Conservation (phyloP, 2,329 filamentous ascomycete species). For the Botrytis cinerea region DNA sequence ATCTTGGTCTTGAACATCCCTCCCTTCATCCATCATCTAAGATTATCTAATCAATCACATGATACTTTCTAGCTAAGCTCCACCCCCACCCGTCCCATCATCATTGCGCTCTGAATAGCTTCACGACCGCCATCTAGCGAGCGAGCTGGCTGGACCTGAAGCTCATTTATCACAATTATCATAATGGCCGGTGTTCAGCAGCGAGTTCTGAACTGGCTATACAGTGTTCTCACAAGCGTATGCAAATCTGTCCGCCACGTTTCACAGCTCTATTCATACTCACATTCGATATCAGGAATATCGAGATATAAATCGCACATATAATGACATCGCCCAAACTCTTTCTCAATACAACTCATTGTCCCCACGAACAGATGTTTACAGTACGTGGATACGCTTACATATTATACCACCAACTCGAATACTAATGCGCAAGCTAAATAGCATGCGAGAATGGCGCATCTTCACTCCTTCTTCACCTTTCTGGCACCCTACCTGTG, state of each 20-base stretch:
- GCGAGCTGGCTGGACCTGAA: conserved; percentile 24
- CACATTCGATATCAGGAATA: conserved; percentile 69
- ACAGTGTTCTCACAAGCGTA: conserved; percentile 82
- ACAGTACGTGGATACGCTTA: conserved; percentile 62
- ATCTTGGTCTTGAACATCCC: neutral
- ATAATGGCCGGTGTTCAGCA: conserved; percentile 69
- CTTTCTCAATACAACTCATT: conserved; percentile 79
- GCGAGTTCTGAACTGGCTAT: conserved; percentile 92
- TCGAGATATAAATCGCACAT: conserved; percentile 86
- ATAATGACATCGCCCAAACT: conserved; percentile 84
- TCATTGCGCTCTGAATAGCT: conserved; percentile 16
- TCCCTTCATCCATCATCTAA: neutral
- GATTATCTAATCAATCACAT: neutral
- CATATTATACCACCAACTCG: neutral
- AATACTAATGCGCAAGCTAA: conserved; percentile 27
- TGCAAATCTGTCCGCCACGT: conserved; percentile 31
- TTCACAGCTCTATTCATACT: conserved; percentile 12
- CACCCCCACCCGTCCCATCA: neutral
- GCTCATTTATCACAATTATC: conserved; percentile 30
- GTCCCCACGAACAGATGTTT: conserved; percentile 86
- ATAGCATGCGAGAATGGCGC: conserved; percentile 85
- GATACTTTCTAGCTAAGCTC: neutral
- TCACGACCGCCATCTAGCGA: neutral
- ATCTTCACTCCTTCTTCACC: conserved; percentile 81
- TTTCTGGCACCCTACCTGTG: conserved; percentile 88